phyloP scores from a whole-genome alignment of 2,329 filamentous ascomycete species.

The Lachnellula hyalina region DNA sequence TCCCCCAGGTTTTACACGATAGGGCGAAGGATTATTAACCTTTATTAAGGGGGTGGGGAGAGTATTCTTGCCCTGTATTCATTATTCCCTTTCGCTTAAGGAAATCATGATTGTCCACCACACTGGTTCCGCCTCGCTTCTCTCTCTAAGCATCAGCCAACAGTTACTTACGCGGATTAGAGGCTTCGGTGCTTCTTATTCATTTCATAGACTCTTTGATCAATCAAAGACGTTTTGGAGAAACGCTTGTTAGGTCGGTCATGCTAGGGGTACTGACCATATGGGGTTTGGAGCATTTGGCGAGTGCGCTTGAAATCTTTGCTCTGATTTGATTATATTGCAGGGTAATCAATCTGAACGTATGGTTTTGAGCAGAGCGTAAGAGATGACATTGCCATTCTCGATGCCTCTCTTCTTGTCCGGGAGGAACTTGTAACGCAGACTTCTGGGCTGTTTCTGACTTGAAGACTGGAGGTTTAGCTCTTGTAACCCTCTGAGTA shows the following conservation, averaged over 20 bases:
- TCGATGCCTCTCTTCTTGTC: conserved; percentile 20
- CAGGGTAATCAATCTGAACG: background rate
- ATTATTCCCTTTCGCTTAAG: conserved; percentile 12
- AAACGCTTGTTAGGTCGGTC: conserved; percentile 13
- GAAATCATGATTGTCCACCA: conserved; percentile 29
- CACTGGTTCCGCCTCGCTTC: conserved; percentile 17
- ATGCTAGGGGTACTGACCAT: conserved; percentile 17
- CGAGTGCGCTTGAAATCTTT: conserved; percentile 15
- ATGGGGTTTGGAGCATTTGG: conserved; percentile 25
- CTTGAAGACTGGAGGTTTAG: conserved; percentile 24
- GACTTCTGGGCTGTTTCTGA: conserved; percentile 22
- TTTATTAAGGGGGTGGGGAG: too few species aligned
- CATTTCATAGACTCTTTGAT: conserved; percentile 21
- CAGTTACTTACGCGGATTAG: background rate
- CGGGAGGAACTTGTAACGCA: conserved; percentile 21
- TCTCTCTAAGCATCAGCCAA: background rate
- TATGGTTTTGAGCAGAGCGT: conserved; percentile 24
- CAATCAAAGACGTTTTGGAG: conserved; percentile 19
- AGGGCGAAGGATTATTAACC: too few species aligned
- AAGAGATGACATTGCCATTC: conserved; percentile 21
- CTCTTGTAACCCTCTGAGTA: conserved; percentile 1
- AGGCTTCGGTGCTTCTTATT: conserved; percentile 25
- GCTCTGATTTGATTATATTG: background rate
- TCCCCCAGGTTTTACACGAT: too few species aligned
- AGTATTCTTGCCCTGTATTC: conserved; percentile 22